A percentile compares a stretch with the other conserved stretches of the same genome.
These are phyloP conservation scores for Candida odintsovae DNA, from an alignment of 805 yeast species.

Conservation along the genomic window DNA sequence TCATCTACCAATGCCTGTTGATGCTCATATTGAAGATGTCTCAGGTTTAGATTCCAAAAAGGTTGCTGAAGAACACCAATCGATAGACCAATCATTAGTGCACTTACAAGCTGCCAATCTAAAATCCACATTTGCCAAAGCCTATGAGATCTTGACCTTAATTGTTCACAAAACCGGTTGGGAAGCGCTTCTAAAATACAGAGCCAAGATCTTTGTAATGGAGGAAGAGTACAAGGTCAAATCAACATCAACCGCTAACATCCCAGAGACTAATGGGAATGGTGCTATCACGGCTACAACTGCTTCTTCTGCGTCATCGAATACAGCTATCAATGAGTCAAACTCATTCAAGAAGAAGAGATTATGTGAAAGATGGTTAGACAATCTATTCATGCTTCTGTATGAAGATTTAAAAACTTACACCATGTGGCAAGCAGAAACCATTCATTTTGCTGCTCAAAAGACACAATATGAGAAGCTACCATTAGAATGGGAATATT, in stretches of 20 bases:
- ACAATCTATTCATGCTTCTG: conserved; percentile 59
- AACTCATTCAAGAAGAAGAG: conserved; percentile 55
- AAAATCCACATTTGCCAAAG: conserved; percentile 49
- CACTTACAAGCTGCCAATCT: conserved; percentile 67
- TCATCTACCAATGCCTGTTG: conserved; percentile 73
- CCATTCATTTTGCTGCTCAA: conserved; percentile 83
- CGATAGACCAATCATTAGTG: conserved; percentile 54
- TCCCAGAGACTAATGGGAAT: conserved; percentile 4
- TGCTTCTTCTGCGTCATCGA: not conserved
- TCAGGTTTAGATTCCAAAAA: conserved; percentile 60
- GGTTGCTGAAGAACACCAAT: conserved; percentile 58
- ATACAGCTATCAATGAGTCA: conserved; percentile 8
- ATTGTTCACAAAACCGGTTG: conserved; percentile 67
- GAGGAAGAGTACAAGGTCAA: conserved; percentile 50
- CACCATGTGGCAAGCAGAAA: conserved; percentile 92
- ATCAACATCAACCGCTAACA: conserved; percentile 12
- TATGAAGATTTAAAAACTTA: conserved; percentile 75
- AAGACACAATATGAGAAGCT: conserved; percentile 72
- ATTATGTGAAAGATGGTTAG: conserved; percentile 71
- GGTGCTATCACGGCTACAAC: not conserved
- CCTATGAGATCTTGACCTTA: conserved; percentile 57
- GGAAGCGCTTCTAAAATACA: conserved; percentile 55
- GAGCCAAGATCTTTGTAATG: conserved; percentile 66
- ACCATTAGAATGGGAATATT: conserved; percentile 86
- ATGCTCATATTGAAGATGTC: conserved; percentile 66